Base-by-base conservation (phyloP, 2,329 filamentous ascomycete genomes). In the Myriosclerotinia scirpicola region DNA sequence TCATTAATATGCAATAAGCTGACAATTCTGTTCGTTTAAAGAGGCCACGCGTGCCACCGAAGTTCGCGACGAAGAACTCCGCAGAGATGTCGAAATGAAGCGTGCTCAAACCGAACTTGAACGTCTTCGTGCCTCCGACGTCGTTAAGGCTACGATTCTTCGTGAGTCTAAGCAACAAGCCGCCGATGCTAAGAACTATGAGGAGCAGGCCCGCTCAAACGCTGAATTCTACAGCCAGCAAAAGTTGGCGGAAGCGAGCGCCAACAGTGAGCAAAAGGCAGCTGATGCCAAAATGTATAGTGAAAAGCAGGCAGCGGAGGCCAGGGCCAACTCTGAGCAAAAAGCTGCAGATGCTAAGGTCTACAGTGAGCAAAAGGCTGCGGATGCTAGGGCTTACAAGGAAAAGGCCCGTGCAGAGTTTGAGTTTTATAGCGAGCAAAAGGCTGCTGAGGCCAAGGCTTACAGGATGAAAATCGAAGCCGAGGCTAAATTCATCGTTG, bases 51-150 rank as follows among this genome's bases (percentile, higher is more conserved):
- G 92, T 64, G 83, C 87, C 12, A 89, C 91, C 1, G 90, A 96
- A 79, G 84, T 85, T 69, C 86, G 84, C 72, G 92, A 96, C 78
- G 90, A 92, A 61, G 91, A 95, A 71, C 82, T 96, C 63, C 91
- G 92, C 81, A 88, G 85, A 71, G 83, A 89, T 17, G 91, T 96
- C 69, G 87, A 96, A 79, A 80, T 87, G 72, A 91, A 89, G 82
- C 88, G 90, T 66, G 92, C 90, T 0, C 85, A 85, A 42, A 93
- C 92, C 71, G 91, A 95, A 80, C 82, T 95, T 67, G 92, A 96
- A 77, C 86, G 90, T 67, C 86, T 92, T 44, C 84, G 92, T 71
- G 92, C 92, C 11, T 85, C 81, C 4, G 90, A 92, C 70, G 90
- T 96, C 72, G 91, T 91, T 66, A 88, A 92, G 78, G 91, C 91